Conservation (phyloP, 169 alveolate genomes). For the Eimeria necatrix region DNA sequence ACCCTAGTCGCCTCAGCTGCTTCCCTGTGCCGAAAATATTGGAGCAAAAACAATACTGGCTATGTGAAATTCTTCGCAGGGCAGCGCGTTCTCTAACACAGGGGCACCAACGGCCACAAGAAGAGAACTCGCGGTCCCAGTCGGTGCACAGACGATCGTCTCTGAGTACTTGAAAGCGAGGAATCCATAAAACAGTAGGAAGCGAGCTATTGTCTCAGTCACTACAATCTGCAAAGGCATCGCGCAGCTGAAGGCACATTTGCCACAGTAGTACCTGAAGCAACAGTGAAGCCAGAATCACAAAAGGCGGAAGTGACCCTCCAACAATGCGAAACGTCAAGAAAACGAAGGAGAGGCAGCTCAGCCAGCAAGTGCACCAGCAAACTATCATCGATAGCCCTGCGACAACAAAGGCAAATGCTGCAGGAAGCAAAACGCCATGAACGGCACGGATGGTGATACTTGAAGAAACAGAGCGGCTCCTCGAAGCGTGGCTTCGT, state of each 20-base stretch:
- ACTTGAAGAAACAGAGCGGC: too few species aligned
- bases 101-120: not conserved
- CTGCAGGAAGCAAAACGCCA: not conserved
- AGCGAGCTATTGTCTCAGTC: not conserved
- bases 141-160: too few species aligned
- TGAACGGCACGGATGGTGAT: too few species aligned
- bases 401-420: constrained; percentile 32
- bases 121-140: not conserved
- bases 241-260: not conserved
- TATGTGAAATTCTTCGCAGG: not conserved
- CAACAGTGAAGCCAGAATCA: constrained; percentile 46
- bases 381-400: constrained; percentile 66
- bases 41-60: too few species aligned
- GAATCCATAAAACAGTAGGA: not conserved
- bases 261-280: constrained; percentile 42
- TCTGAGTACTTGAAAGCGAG: too few species aligned
- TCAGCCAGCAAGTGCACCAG: constrained; percentile 71
- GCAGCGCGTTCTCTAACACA: not conserved
- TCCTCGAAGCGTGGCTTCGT: too few species aligned
- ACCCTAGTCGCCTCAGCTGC: constrained; percentile 73
- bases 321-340: constrained; percentile 81
- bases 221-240: not conserved
- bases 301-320: constrained; percentile 78
- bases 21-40: constrained; percentile 38
- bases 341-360: constrained; percentile 65